Evolutionary conservation across 2,329 filamentous ascomycete genomes (phyloP), one percentile per base, ranked within the genome.

Genomic region (Arthrobotrys sinensis): DNA sequence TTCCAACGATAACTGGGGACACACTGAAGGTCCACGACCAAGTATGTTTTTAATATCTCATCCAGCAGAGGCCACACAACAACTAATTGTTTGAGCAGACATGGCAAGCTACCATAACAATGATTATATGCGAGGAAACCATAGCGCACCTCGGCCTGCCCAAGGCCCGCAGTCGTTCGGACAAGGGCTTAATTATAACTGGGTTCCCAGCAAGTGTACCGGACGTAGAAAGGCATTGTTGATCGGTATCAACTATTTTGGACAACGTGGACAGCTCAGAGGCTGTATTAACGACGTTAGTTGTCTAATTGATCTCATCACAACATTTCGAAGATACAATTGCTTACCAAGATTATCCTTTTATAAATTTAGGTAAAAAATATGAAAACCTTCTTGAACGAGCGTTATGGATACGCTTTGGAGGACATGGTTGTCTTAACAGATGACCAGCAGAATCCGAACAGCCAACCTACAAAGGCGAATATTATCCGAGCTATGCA

Each of bases 231-330:
- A 93, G 86, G 92, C 92, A 6, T 85, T 94, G 70, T 85, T 94
- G 70, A 92, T 94, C 80, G 92, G 92, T 65, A 93, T 94, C 87
- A 94, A 94, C 86, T 94, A 94, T 86, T 91, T 93, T 81, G 89
- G 90, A 65, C 90, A 92, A 82, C 85, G 90, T 21, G 91, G 89
- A 60, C 90, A 93, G 86, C 88, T 94, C 66, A 87, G 90, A 76
- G 92, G 92, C 50, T 94, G 92, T 84, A 93, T 94, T 87, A 94
- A 94, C 85, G 92, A 94, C 83, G 91, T 78, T 68, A 3, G 65
- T 38, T 12, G 40, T 14, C n/a, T 4, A 16, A 52, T n/a, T 36
- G 6, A 21, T 19, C 24, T 21, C 21, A 2, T 53, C 6, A 24
- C 4, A 43, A 11, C 21, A 38, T 40, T 8, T 24, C 16, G 2